Conservation (phyloP, 495 filamentous ascomycete genomes). For the Platismatia glauca region DNA sequence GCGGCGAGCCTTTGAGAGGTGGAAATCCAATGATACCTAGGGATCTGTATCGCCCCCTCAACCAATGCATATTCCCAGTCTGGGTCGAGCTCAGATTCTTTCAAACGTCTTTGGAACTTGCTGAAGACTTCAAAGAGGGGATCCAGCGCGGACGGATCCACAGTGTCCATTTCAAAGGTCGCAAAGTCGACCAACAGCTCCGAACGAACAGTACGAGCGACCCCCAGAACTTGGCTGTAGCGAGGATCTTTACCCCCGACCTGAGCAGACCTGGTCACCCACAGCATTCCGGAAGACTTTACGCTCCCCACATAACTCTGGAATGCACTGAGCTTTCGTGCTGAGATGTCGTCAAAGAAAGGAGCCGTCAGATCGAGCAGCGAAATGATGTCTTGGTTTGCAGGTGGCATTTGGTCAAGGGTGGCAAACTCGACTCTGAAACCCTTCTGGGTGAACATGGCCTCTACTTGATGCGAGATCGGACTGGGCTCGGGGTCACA, state of each 20-base stretch:
- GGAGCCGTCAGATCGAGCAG: conserved; percentile 28
- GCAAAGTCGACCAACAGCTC: conserved; percentile 34
- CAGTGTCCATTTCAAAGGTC: conserved; percentile 33
- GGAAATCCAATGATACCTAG: too few relatives aligned
- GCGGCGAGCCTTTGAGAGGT: neutral
- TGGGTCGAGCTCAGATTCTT: too few relatives aligned
- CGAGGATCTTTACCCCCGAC: conserved; percentile 32
- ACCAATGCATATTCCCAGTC: too few relatives aligned
- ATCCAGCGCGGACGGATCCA: neutral
- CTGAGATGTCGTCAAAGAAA: conserved; percentile 26
- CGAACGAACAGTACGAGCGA: conserved; percentile 34
- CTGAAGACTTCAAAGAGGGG: conserved; percentile 1
- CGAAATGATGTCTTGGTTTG: conserved; percentile 28
- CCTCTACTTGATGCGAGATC: too few relatives aligned
- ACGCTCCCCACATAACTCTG: conserved; percentile 10
- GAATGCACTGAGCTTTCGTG: conserved; percentile 20
- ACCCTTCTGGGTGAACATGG: neutral
- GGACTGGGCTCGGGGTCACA: too few relatives aligned
- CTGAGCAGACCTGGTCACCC: conserved; percentile 36
- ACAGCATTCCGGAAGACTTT: conserved; percentile 25
- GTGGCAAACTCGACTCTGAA: conserved; percentile 19
- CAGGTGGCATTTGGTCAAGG: conserved; percentile 21
- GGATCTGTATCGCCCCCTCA: too few relatives aligned
- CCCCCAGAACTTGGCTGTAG: conserved; percentile 31
- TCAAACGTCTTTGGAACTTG: neutral